These are phyloP conservation scores for Karstenula rhodostoma DNA, from an alignment of 2,329 filamentous ascomycete species.

Conservation along the genomic window DNA sequence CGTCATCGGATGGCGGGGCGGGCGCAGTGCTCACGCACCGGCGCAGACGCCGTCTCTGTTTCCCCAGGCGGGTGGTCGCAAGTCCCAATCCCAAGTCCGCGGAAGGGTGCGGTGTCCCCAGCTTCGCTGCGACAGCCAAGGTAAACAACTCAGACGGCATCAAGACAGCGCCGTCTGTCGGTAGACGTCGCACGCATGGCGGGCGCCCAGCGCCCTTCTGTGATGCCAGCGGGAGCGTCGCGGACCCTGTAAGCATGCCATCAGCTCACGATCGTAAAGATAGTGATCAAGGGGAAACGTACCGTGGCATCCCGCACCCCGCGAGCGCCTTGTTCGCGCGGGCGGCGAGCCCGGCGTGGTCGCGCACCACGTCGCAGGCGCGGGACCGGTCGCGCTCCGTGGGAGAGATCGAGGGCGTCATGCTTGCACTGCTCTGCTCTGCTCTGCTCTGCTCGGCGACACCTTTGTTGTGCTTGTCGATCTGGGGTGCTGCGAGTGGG, in stretches of 20 bases:
- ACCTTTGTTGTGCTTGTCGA: no score
- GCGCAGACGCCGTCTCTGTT: no score
- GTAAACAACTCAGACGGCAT: no score
- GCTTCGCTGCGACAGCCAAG: no score
- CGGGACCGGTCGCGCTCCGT: neutral
- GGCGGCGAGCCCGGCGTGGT: neutral
- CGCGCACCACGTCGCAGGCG: neutral
- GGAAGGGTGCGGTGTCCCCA: no score
- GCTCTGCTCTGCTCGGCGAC: no score
- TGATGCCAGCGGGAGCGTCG: neutral
- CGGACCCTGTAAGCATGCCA: neutral
- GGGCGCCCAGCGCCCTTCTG: neutral
- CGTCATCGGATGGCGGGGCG: neutral
- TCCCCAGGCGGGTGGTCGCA: no score
- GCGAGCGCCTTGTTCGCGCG: neutral
- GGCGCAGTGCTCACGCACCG: no score
- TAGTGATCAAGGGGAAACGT: neutral
- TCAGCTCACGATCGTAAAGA: neutral
- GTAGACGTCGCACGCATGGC: no score
- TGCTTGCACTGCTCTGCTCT: neutral
- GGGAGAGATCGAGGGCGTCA: neutral
- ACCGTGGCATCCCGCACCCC: neutral
- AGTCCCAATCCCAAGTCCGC: no score
- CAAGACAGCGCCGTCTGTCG: no score
- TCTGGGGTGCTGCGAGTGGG: neutral